Evolutionary conservation across 2,329 filamentous ascomycete species (phyloP), one percentile per base, ranked within the genome.

Genomic region (Bipolaris victoriae): DNA sequence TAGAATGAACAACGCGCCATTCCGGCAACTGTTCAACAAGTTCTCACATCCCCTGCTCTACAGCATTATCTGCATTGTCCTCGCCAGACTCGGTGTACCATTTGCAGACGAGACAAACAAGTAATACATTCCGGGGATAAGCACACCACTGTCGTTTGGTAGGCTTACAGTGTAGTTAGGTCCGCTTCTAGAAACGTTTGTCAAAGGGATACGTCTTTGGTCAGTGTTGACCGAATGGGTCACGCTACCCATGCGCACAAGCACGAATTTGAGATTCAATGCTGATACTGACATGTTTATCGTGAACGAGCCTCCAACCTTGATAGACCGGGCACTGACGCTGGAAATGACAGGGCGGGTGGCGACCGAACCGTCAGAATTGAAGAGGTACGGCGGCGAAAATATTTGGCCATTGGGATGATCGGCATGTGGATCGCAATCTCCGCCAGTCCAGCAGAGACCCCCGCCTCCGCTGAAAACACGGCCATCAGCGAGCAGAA

Each of bases 161-260:
- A 85, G 68, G 1, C 66, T 69, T 3, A 82, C 67, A 0, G 67
- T 76, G 56, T 81, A 83, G 1, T 56, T 69, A 3, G 65, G 73
- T 0, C 70, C 71, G n/a, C 64, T 73, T 0, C 69, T 69, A 5
- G 73, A 26, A 36, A 36, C 33, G 7, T 15, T 31, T 3, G 67
- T 73, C 20, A 85, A 69, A 13, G 81, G 75, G 46, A 87, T 76
- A 7, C 84, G 79, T 20, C 85, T 72, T 73, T 86, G 84, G 67
- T 87, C 85, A 0, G 81, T 86, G 63, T 87, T 84, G 46, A 86
- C 78, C 1, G 82, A 80, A 66, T 86, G 84, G 0, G 85, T 87
- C 3, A 76, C 74, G 3, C 77, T 79, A 1, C 83, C 80, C 44
- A 80, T 77, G 5, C 84, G 77, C 26, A 87, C 69, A 13, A 86